Conservation (phyloP, 805 yeast species). For the Suhomyces vadensis region DNA sequence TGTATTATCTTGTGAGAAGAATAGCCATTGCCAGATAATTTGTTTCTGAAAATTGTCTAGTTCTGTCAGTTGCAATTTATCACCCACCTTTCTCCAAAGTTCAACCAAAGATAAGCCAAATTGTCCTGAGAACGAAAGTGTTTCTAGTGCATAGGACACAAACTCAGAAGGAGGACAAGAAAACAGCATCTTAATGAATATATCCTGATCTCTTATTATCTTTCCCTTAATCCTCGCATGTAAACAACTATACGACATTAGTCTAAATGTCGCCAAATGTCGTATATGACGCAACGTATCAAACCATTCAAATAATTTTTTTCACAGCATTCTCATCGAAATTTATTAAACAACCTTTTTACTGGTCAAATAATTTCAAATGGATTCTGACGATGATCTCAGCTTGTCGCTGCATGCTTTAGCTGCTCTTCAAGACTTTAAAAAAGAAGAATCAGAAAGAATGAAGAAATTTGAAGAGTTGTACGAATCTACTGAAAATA, state of each 20-base stretch:
- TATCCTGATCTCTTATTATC: neutral
- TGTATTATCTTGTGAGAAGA: slow-evolving; percentile 21
- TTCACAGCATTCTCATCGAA: neutral
- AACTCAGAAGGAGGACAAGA: slow-evolving; percentile 22
- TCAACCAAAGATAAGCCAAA: slow-evolving; percentile 28
- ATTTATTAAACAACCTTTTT: neutral
- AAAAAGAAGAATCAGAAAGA: slow-evolving; percentile 59
- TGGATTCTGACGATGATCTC: slow-evolving; percentile 47
- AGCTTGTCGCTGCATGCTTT: slow-evolving; percentile 50
- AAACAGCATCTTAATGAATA: slow-evolving; percentile 15
- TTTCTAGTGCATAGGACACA: slow-evolving; percentile 24
- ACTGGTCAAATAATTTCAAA: slow-evolving; percentile 9
- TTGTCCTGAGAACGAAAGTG: slow-evolving; percentile 35
- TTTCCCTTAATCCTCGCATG: neutral
- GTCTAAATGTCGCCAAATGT: slow-evolving; percentile 4
- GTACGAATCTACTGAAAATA: slow-evolving; percentile 57
- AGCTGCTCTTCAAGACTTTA: slow-evolving; percentile 65
- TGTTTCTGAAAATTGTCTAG: slow-evolving; percentile 39
- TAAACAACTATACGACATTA: slow-evolving; percentile 2
- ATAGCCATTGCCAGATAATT: slow-evolving; percentile 43
- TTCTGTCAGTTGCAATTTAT: slow-evolving; percentile 18
- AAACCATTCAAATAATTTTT: neutral
- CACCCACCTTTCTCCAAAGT: slow-evolving; percentile 27
- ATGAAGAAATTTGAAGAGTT: slow-evolving; percentile 56
- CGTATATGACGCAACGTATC: neutral